Conservation (phyloP, 768 basidiomycete genomes). For the Dioszegia aurantiaca region DNA sequence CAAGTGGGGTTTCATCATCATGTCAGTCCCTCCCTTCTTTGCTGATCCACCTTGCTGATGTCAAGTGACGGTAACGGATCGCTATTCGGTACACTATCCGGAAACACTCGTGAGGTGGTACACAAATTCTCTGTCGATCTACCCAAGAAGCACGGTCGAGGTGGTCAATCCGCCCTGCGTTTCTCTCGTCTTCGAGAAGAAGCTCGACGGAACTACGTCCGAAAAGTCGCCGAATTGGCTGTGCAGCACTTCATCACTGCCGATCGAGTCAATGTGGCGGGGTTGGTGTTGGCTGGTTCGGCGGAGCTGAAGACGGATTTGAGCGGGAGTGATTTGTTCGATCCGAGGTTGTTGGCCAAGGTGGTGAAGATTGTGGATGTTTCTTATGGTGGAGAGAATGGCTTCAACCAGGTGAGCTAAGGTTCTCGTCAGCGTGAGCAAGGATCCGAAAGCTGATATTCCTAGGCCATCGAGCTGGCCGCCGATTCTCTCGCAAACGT, state of each 20-base stretch:
- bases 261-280: conserved; percentile 97
- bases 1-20: conserved; percentile 98
- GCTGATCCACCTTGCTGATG: conserved; percentile 5
- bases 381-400: conserved; percentile 96
- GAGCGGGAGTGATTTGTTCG: conserved; percentile 93
- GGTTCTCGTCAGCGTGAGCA: background rate
- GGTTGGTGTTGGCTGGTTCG: conserved; percentile 90
- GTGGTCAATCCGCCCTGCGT: conserved; percentile 98
- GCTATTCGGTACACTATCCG: conserved; percentile 89
- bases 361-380: conserved; percentile 98
- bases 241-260: conserved; percentile 97
- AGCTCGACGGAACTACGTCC: conserved; percentile 98
- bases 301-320: conserved; percentile 99
- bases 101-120: conserved; percentile 93
- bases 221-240: conserved; percentile 94
- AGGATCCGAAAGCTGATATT: background rate
- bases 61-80: conserved; percentile 67
- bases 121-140: conserved; percentile 99
- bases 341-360: conserved; percentile 79
- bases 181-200: conserved; percentile 99
- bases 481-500: conserved; percentile 95
- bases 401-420: conserved; percentile 88
- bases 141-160: conserved; percentile 99
- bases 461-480: conserved; percentile 92
- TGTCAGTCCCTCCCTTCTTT: conserved; percentile 63